Conservation (phyloP, 1,284 basidiomycete genomes). For the Singerocomus inundabilis region DNA sequence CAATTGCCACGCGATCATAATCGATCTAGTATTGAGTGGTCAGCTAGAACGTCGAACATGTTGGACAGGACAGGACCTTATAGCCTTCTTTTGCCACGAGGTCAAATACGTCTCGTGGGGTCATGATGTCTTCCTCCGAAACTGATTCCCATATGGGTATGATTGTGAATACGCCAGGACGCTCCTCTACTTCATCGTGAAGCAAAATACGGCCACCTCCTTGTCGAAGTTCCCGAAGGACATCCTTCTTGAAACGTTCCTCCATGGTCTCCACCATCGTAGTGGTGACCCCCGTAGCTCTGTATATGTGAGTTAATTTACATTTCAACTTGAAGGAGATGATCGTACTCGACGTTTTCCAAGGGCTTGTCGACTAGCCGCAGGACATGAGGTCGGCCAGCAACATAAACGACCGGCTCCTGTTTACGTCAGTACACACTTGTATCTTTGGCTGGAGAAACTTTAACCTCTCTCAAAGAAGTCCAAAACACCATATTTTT, state of each 20-base stretch:
- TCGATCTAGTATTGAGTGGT: conserved; percentile 59
- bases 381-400: conserved; percentile 89
- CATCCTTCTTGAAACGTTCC: conserved; percentile 83
- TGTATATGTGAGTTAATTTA: conserved; percentile 30
- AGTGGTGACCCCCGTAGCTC: conserved; percentile 93
- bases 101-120: conserved; percentile 84
- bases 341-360: conserved; percentile 85
- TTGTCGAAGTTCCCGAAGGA: conserved; percentile 75
- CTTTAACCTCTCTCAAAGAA: conserved; percentile 80
- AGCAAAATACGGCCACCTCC: conserved; percentile 84
- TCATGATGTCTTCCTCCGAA: conserved; percentile 85
- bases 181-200: conserved; percentile 95
- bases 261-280: conserved; percentile 95
- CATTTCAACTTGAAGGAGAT: background rate
- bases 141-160: conserved; percentile 90
- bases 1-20: conserved; percentile 85
- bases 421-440: conserved; percentile 32
- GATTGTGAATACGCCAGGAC: conserved; percentile 86
- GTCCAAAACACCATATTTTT: conserved; percentile 84
- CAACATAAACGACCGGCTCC: conserved; percentile 94
- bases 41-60: conserved; percentile 4
- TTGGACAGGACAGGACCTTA: conserved; percentile 41
- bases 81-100: conserved; percentile 75
- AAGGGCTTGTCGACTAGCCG: conserved; percentile 88
- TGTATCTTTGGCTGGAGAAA: background rate